Percentiles rank a stretch among this genome's conserved stretches.
These are phyloP conservation scores for Colletotrichum neosansevieriae DNA, from an alignment of 2,329 filamentous ascomycete genomes.

Conservation along the genomic window DNA sequence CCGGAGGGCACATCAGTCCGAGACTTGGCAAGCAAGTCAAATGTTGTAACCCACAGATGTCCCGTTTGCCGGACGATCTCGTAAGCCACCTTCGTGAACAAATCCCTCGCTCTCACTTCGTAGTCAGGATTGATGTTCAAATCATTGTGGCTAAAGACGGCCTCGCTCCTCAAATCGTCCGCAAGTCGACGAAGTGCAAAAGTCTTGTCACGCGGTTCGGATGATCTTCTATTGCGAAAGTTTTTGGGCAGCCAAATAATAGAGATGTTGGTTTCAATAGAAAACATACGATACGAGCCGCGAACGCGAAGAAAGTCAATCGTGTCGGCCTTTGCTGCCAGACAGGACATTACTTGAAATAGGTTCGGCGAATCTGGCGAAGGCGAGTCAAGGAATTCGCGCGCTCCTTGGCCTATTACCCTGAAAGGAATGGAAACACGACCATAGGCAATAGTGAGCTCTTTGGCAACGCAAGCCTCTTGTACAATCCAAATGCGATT, in stretches of 20 bases:
- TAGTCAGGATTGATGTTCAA: conserved; percentile 8
- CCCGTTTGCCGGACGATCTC: neutral
- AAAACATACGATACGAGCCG: neutral
- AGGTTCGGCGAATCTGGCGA: neutral
- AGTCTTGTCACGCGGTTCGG: conserved; percentile 40
- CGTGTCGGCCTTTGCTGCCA: conserved; percentile 10
- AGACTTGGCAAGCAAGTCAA: conserved; percentile 31
- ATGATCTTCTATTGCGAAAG: conserved; percentile 31
- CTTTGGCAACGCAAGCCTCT: conserved; percentile 37
- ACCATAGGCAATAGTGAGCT: conserved; percentile 27
- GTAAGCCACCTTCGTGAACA: neutral
- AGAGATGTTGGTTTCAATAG: neutral
- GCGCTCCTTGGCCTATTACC: neutral
- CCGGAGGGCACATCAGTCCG: conserved; percentile 34
- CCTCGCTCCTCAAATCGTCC: neutral
- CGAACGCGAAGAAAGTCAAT: conserved; percentile 20
- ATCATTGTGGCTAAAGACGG: neutral
- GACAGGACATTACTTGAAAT: conserved; percentile 22
- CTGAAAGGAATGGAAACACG: conserved; percentile 22
- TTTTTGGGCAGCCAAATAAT: conserved; percentile 36
- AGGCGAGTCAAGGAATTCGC: neutral
- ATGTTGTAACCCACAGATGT: conserved; percentile 29
- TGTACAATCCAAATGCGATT: conserved; percentile 41
- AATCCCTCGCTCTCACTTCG: neutral
- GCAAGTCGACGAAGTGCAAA: conserved; percentile 36